A percentile compares a stretch with the other conserved stretches of the same genome.
These are phyloP conservation scores for Cryoendolithus antarcticus DNA, from an alignment of 2,329 filamentous ascomycete species.

Conservation along the genomic window DNA sequence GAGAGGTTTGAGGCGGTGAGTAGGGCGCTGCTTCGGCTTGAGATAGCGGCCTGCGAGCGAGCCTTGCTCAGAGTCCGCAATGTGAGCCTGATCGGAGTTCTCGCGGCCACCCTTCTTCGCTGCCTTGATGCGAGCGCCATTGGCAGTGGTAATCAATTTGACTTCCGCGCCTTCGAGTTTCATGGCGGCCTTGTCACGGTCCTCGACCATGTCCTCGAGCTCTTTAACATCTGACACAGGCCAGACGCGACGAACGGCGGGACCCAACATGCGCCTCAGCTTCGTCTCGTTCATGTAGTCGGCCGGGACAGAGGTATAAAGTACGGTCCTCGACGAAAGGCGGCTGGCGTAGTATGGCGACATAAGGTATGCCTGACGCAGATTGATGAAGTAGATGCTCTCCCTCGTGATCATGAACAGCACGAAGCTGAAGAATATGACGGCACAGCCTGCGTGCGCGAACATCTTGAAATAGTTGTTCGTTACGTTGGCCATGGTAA, in stretches of 20 bases:
- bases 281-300: slow-evolving; percentile 66
- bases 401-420: slow-evolving; percentile 82
- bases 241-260: slow-evolving; percentile 74
- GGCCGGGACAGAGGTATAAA: slow-evolving; percentile 75
- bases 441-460: slow-evolving; percentile 68
- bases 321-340: slow-evolving; percentile 78
- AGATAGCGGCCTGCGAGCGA: slow-evolving; percentile 65
- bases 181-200: slow-evolving; percentile 68
- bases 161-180: slow-evolving; percentile 80
- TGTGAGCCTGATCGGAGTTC: slow-evolving; percentile 31
- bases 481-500: slow-evolving; percentile 69
- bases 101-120: slow-evolving; percentile 43
- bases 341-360: slow-evolving; percentile 74
- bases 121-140: slow-evolving; percentile 56
- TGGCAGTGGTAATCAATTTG: slow-evolving; percentile 68
- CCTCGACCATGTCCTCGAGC: slow-evolving; percentile 66
- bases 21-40: slow-evolving; percentile 58
- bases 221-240: slow-evolving; percentile 65
- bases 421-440: slow-evolving; percentile 75
- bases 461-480: slow-evolving; percentile 57
- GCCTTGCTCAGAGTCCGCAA: slow-evolving; percentile 55
- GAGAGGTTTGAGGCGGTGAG: slow-evolving; percentile 58
- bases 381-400: slow-evolving; percentile 80
- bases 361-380: slow-evolving; percentile 83
- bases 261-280: slow-evolving; percentile 67